Base-by-base conservation (phyloP, 208 protist genomes). In the Phytomonas sp. region DNA sequence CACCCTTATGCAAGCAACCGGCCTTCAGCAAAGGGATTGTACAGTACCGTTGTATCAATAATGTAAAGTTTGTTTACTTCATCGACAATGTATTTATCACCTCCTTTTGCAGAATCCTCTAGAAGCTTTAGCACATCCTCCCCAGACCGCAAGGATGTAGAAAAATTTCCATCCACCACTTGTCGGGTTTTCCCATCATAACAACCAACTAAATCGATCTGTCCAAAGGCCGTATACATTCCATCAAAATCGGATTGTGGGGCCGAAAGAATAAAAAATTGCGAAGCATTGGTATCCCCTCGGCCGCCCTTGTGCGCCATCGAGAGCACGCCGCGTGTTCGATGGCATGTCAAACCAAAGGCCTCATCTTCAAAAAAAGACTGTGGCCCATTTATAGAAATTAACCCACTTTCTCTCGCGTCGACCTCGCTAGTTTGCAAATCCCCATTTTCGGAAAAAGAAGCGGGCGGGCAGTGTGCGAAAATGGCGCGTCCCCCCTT, bases 201-300 rank as follows among this genome's bases (percentile, higher is more conserved):
- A n/a, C 36, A 34, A 23, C 72, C 76, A 26, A 40, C 16, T 62
- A 94, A 71, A 36, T 87, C 83, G 8, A 99, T 84, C 56, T 88
- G 70, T 7, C 96, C 97, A 81, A 99, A 99, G 29, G 98, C 94
- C 8, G 97, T 98, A 74, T 98, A 97, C 68, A 97, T 84, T 31
- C 80, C 71, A 60, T 97, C 94, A 19, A 97, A 89, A 11, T 69
- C 49, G 19, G 80, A 76, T 67, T 83, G 87, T 29, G 85, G 73
- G 29, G 71, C 69, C 32, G 76, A 84, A 32, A 82, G 83, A 66
- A 98, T 88, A 73, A 95, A 95, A 69, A 96, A 97, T 77, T 96
- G 91, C 4, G 92, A 97, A 31, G 83, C 87, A 69, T 98, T 98
- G 31, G 91, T 96, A 76, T 93, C 70, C 1, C 91, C 71, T 71